phyloP scores from a whole-genome alignment of 2,329 filamentous ascomycete genomes.

The Colletotrichum godetiae region DNA sequence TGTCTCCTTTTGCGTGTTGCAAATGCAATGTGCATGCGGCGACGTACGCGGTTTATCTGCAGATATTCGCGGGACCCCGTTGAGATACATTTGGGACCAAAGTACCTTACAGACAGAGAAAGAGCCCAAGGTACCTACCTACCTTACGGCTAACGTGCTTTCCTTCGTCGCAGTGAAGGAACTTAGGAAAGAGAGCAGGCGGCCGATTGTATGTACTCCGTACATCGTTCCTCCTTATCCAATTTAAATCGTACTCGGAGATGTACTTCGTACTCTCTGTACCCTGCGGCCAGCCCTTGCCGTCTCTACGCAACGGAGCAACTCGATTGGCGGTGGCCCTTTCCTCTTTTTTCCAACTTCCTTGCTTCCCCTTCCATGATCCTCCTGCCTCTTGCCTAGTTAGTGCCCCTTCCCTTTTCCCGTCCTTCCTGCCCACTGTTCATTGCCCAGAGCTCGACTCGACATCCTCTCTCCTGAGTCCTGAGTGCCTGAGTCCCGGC shows the following conservation, averaged over 20 bases:
- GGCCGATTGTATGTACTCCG: not conserved
- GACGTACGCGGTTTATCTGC: not conserved
- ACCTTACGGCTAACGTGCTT: too few relatives aligned
- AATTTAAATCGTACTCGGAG: not conserved
- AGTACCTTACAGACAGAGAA: too few relatives aligned
- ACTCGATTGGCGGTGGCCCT: not conserved
- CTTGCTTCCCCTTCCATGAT: conserved; percentile 9
- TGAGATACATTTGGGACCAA: not conserved
- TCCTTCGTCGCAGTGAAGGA: not conserved
- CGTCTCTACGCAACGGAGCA: not conserved
- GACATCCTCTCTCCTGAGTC: not conserved
- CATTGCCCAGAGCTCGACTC: not conserved
- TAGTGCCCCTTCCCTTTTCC: not conserved
- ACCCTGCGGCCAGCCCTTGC: not conserved
- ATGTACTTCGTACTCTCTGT: not conserved
- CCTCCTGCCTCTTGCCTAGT: not conserved
- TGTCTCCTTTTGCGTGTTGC: not conserved
- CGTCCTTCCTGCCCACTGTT: conserved; percentile 3
- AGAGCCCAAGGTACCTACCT: too few relatives aligned
- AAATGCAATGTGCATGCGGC: not conserved
- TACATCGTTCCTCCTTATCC: not conserved
- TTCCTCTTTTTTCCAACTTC: conserved; percentile 1
- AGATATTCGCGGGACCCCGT: not conserved
- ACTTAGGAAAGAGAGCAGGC: not conserved
- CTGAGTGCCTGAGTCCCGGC: not conserved